phyloP scores from a whole-genome alignment of 1,139 yeast genomes.

The Magnusiomyces clavatus region DNA sequence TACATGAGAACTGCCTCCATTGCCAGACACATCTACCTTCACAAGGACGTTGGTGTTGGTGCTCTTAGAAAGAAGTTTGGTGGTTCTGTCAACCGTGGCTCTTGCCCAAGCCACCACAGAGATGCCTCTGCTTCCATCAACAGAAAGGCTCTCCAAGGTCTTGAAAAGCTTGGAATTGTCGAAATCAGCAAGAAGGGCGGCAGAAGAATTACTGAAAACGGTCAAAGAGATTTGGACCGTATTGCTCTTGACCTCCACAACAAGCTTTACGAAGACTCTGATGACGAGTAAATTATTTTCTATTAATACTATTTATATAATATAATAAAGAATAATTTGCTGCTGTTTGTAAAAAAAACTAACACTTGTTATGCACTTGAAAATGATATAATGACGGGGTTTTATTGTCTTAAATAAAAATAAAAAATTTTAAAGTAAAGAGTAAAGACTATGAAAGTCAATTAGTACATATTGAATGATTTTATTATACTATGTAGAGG shows the following conservation, averaged over 20 bases:
- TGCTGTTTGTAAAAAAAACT: too few relatives aligned
- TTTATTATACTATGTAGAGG: too few relatives aligned
- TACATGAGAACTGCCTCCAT: conserved; percentile 99
- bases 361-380: too few relatives aligned
- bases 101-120: conserved; percentile 97
- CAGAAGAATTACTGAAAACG: conserved; percentile 98
- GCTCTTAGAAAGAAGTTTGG: conserved; percentile 98
- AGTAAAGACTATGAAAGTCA: too few relatives aligned
- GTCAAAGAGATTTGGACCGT: conserved; percentile 99
- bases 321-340: too few relatives aligned
- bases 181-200: conserved; percentile 98
- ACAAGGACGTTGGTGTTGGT: conserved; percentile 99
- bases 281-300: conserved; percentile 35
- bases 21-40: conserved; percentile 99
- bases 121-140: conserved; percentile 99
- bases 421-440: too few relatives aligned
- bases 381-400: too few relatives aligned
- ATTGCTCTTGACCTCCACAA: conserved; percentile 98
- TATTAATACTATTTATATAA: too few relatives aligned
- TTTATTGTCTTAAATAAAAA: too few relatives aligned
- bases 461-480: too few relatives aligned
- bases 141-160: conserved; percentile 97
- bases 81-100: conserved; percentile 98
- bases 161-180: conserved; percentile 96
- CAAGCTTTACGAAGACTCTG: conserved; percentile 62